Base-by-base conservation (phyloP, 169 alveolate species). In the Sarcocystis neurona region DNA sequence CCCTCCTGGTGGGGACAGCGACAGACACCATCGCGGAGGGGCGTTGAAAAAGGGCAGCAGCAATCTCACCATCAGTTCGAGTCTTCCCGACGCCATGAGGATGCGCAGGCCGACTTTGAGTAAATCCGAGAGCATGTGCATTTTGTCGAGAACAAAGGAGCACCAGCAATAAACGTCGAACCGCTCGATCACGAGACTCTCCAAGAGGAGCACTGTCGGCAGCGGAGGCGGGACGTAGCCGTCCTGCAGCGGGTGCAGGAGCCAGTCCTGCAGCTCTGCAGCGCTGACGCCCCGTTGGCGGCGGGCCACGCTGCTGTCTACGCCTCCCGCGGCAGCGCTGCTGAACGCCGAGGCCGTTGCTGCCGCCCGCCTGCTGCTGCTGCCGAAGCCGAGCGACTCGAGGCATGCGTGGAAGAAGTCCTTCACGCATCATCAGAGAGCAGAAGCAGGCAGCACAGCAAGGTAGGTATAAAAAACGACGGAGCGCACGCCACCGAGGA, bases 51-150 rank as follows among this genome's bases (percentile, higher is more conserved):
- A 20, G 78, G 32, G 23, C 20, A 32, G 32, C 23, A 18, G 39
- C 43, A 23, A 18, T 20, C 90, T 48, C 56, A 86, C 90, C 90
- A 86, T 86, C 47, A 86, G 86, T 46, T 86, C 90, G 37, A 86
- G 90, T 46, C 90, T 75, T 20, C 90, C 90, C 1, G 90, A 86
- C 0, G 90, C 90, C 90, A 86, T 86, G 27, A 86, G 70, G 8
- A 86, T 86, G 68, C 90, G 92, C 63, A 95, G 92, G n/a, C 96
- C 97, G 80, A 95, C 92, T 68, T 96, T 87, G 63, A 95, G 88
- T 46, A 95, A 93, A 84, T 95, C 97, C 66, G 97, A 95, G 72
- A 95, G 93, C 96, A 94, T 94, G 85, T 95, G 96, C 94, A 95
- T 85, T 56, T 94, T 94, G 72, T 93, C 96, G 68, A 95, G 89